phyloP scores from a whole-genome alignment of 2,329 filamentous ascomycete genomes.

The Sarocladium oryzae region DNA sequence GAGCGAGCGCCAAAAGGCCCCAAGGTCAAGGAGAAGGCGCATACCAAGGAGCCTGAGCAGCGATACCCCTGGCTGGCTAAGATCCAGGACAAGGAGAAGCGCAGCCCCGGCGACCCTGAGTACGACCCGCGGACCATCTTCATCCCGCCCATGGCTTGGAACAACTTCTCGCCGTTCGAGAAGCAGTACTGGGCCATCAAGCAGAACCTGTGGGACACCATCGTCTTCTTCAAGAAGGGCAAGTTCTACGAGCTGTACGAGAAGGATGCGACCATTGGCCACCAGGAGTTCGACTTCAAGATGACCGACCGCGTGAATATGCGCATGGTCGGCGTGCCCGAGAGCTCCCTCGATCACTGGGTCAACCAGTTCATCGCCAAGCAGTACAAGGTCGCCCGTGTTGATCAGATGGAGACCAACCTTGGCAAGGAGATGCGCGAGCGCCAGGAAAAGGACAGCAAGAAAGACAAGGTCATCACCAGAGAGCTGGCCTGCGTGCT shows the following conservation, averaged over 20 bases:
- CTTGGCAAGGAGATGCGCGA: conserved; percentile 99
- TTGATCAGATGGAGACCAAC: conserved; percentile 95
- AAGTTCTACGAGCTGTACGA: conserved; percentile 99
- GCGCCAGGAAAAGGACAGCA: conserved; percentile 56
- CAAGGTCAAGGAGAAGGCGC: conserved; percentile 58
- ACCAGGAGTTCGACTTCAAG: conserved; percentile 95
- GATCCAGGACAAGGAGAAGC: conserved; percentile 74
- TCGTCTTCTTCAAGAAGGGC: conserved; percentile 99
- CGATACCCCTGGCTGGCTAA: conserved; percentile 88
- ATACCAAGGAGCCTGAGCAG: conserved; percentile 75
- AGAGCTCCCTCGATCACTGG: conserved; percentile 93
- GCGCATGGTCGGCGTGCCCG: conserved; percentile 98
- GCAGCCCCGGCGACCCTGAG: conserved; percentile 72
- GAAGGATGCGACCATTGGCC: conserved; percentile 92
- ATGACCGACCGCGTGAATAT: conserved; percentile 98
- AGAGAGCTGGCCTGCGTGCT: conserved; percentile 87
- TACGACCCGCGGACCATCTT: conserved; percentile 90
- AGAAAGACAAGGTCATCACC: conserved; percentile 89
- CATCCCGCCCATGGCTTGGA: conserved; percentile 74
- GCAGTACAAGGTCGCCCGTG: conserved; percentile 92
- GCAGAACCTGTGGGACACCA: conserved; percentile 92
- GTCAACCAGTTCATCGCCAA: conserved; percentile 98
- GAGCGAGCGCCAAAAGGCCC: conserved; percentile 22
- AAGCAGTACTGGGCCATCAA: conserved; percentile 99
- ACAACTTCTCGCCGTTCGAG: conserved; percentile 86